Conservation (phyloP, 768 basidiomycete genomes). For the Suillus americanus region DNA sequence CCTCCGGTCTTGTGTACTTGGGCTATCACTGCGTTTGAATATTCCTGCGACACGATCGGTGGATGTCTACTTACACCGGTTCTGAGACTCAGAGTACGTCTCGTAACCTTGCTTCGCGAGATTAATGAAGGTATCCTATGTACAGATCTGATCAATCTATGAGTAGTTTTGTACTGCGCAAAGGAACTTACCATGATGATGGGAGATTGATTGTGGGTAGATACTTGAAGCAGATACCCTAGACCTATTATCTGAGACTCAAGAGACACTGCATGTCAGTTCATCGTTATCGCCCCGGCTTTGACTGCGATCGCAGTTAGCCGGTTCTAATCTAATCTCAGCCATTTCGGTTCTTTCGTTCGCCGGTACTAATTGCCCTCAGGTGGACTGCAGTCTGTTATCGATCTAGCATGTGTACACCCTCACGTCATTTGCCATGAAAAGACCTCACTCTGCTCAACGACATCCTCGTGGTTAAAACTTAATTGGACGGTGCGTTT, state of each 20-base stretch:
- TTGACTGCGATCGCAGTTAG: not conserved
- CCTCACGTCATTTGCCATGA: too few relatives aligned
- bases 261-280: not conserved
- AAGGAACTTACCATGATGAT: constrained; percentile 23
- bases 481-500: too few relatives aligned
- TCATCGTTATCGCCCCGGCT: constrained; percentile 8
- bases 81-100: constrained; percentile 39
- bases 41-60: constrained; percentile 12
- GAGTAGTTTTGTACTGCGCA: not conserved
- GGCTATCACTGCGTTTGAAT: constrained; percentile 30
- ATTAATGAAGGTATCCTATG: constrained; percentile 64
- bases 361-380: too few relatives aligned
- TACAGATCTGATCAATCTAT: not conserved
- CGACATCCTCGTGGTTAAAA: too few relatives aligned
- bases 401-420: too few relatives aligned
- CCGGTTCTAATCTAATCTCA: not conserved
- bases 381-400: too few relatives aligned
- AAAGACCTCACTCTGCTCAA: too few relatives aligned
- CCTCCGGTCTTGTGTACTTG: constrained; percentile 60
- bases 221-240: constrained; percentile 9
- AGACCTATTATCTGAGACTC: not conserved
- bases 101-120: constrained; percentile 68
- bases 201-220: not conserved
- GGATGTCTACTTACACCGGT: constrained; percentile 9
- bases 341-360: too few relatives aligned